Evolutionary conservation across 2,329 filamentous ascomycete genomes (phyloP).

Genomic region (Tetracladium maxilliforme): DNA sequence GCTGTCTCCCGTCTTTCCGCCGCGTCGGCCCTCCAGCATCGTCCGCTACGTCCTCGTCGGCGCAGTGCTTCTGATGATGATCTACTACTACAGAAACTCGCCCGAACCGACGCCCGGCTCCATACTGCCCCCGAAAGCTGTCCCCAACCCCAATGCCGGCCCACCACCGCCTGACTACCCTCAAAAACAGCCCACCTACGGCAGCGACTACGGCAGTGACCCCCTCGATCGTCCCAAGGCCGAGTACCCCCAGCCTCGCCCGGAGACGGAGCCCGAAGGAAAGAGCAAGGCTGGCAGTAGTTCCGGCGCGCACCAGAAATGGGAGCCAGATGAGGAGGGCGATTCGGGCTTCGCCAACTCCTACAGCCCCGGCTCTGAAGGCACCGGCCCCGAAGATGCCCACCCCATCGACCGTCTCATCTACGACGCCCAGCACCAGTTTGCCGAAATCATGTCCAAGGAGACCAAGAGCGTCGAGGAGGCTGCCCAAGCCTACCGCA

Average conservation of each 20-base stretch:
- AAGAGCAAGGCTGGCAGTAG: neutral
- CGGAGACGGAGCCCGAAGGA: conserved; percentile 1
- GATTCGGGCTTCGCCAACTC: neutral
- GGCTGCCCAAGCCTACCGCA: conserved; percentile 29
- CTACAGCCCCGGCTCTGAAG: neutral
- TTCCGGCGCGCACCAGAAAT: neutral
- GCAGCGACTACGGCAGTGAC: conserved; percentile 3
- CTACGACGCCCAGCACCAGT: conserved; percentile 19
- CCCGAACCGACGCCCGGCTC: conserved; percentile 1
- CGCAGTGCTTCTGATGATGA: conserved; percentile 4
- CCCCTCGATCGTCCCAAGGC: conserved; percentile 1
- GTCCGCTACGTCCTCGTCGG: conserved; percentile 9
- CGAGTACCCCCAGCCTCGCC: conserved; percentile 1
- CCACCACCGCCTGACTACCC: conserved; percentile 5
- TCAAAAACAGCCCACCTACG: conserved; percentile 3
- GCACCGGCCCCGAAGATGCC: neutral
- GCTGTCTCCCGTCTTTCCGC: too few relatives aligned
- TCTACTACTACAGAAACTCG: conserved; percentile 4
- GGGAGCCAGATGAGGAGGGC: neutral
- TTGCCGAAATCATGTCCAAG: conserved; percentile 21
- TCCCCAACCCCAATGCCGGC: too few relatives aligned
- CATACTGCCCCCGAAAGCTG: conserved; percentile 1
- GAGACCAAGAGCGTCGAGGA: conserved; percentile 24
- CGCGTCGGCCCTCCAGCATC: conserved; percentile 10
- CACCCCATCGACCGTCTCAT: conserved; percentile 32